Conservation (phyloP, 257 asterid genomes). For the Primulina tabacum region DNA sequence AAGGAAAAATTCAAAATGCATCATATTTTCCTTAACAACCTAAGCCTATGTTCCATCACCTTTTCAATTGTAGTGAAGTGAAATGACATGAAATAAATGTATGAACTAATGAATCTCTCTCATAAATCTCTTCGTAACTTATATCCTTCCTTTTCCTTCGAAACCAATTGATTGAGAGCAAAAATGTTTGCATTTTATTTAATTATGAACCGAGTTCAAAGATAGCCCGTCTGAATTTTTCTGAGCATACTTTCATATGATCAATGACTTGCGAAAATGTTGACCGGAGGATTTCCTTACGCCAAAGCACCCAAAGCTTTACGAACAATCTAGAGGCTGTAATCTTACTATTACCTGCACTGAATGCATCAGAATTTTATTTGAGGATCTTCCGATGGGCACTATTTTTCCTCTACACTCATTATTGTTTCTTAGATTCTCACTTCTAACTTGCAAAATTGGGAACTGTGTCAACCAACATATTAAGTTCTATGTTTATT, state of each 20-base stretch:
- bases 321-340: background rate
- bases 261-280: background rate
- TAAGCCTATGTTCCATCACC: too few relatives aligned
- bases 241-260: background rate
- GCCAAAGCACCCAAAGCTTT: background rate
- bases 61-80: too few relatives aligned
- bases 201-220: background rate
- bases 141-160: background rate
- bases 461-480: background rate
- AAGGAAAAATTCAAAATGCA: too few relatives aligned
- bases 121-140: too few relatives aligned
- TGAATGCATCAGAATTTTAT: background rate
- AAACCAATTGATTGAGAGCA: background rate
- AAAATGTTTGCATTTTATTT: background rate
- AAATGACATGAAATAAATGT: too few relatives aligned
- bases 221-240: background rate
- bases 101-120: too few relatives aligned
- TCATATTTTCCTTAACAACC: too few relatives aligned
- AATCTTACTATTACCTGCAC: background rate
- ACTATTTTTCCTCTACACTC: background rate
- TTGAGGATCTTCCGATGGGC: background rate
- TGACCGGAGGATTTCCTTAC: background rate
- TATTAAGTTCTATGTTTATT: slow-evolving; percentile 4
- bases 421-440: background rate
- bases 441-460: slow-evolving; percentile 9